Base-by-base conservation (phyloP, 1,139 yeast genomes). In the Wickerhamomyces sp. region DNA sequence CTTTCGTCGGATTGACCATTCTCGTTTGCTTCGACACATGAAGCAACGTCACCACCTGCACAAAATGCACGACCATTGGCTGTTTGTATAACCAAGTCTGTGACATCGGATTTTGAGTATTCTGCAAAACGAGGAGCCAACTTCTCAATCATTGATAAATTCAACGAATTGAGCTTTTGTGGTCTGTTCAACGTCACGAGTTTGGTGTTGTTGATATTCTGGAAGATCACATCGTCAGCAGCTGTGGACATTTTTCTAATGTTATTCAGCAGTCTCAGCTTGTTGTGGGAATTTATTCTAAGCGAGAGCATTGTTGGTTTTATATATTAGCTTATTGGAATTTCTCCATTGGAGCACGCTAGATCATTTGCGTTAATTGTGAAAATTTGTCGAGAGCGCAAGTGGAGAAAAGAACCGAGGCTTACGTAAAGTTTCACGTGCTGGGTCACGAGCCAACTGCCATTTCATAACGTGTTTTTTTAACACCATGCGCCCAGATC, bases 11-110 rank as follows among this genome's bases (percentile, higher is more conserved):
- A 66, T 41, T 75, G 63, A n/a, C 72, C 75, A 4, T 59, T 52
- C 31, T 63, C 45, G 49, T 76, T 76, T 47, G 66, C 62, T 37
- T 62, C 60, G 17, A 84, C 86, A 52, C 87, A 77, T 38, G 76
- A 79, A 27, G 91, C 82, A 30, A 91, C 95, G 57, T 91, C 98
- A 27, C 97, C 98, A 35, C 98, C 98, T 27, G 97, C 85, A 62
- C 91, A 82, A 40, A 81, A 72, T 3, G 86, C 59, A 37, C 63
- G 64, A 16, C 82, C 78, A 30, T 72, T 74, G 19, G 95, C 84
- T 38, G 77, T 78, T 42, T 89, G 66, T 28, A 91, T 68, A 30
- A 89, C 64, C 41, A 86, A 57, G 46, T 80, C 76, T 42, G 82
- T 78, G 14, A 73, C 63, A 31, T 70, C 68, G 12, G 88, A 75